Base-by-base conservation (phyloP, 106 monocot species). In the Ottelia alismoides region DNA sequence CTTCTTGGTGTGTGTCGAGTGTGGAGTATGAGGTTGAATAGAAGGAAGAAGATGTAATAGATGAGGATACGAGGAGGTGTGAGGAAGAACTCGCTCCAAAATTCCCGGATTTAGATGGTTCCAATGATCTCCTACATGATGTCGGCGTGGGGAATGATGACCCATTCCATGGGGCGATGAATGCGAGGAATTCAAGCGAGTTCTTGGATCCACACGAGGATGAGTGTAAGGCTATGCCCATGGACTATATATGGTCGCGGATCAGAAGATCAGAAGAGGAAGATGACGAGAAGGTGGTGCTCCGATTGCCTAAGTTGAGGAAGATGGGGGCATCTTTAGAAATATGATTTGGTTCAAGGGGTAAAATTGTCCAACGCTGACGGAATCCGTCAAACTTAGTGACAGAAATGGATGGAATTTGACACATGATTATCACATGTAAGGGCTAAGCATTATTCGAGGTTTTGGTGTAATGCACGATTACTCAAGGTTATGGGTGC, bases 111-210 rank as follows among this genome's bases (percentile, higher is more conserved):
- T 64, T 88, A 52, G 78, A 79, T 30, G 66, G 68, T 59, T 86
- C 90, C 2, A 65, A 72, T 27, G 82, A 86, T 49, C 77, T 99
- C 30, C 72, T 90, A 1, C 85, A 77, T 16, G 45, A 64, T 49
- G 69, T 90, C 82, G n/a, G n/a, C n/a, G 55, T 51, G 17, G 70
- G 35, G 16, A 56, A 67, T 16, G 16, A 6, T 43, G 40, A 43
- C 16, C 40, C 40, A 7, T 43, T 43, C 16, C n/a, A n/a, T n/a
- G n/a, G n/a, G n/a, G n/a, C n/a, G n/a, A n/a, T n/a, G n/a, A n/a
- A n/a, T n/a, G n/a, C n/a, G n/a, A n/a, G n/a, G n/a, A n/a, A n/a
- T n/a, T n/a, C n/a, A n/a, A n/a, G n/a, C n/a, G n/a, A n/a, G n/a
- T 43, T 43, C 40, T 16, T 16, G 16, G 6, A 6, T 43, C 6